Evolutionary conservation across 2,329 filamentous ascomycete genomes (phyloP).

Genomic region (Fusarium globosum): DNA sequence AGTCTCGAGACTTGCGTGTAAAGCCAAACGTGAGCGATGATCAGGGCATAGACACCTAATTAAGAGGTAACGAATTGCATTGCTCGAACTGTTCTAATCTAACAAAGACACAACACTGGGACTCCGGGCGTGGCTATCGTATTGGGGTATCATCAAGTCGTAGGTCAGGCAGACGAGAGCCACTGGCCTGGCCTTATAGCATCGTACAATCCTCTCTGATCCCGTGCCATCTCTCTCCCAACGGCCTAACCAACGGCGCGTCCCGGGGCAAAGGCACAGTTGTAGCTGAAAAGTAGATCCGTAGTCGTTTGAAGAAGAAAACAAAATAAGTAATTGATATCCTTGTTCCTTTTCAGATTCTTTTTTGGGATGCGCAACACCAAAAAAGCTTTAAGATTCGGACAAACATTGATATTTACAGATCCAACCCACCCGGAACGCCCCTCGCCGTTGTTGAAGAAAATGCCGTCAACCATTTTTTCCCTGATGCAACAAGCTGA

Average conservation of each 20-base stretch:
- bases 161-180: slow-evolving; percentile 35
- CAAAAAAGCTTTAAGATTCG: slow-evolving; percentile 43
- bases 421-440: slow-evolving; percentile 52
- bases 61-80: slow-evolving; percentile 34
- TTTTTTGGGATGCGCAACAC: slow-evolving; percentile 42
- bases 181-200: slow-evolving; percentile 38
- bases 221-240: slow-evolving; percentile 38
- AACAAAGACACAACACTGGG: slow-evolving; percentile 37
- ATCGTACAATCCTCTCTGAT: slow-evolving; percentile 40
- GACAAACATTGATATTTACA: slow-evolving; percentile 48
- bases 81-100: slow-evolving; percentile 38
- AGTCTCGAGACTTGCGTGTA: not conserved
- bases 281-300: slow-evolving; percentile 18
- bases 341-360: slow-evolving; percentile 43
- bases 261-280: slow-evolving; percentile 1
- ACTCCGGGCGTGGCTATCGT: slow-evolving; percentile 45
- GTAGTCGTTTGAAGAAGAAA: slow-evolving; percentile 25
- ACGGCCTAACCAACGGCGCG: slow-evolving; percentile 16
- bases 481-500: slow-evolving; percentile 49
- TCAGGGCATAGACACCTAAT: not conserved
- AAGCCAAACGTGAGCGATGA: not conserved
- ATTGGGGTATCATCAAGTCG: slow-evolving; percentile 45
- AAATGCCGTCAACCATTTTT: slow-evolving; percentile 48
- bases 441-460: slow-evolving; percentile 51
- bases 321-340: slow-evolving; percentile 39